Evolutionary conservation across 495 filamentous ascomycete genomes (phyloP), one percentile per base, ranked within the genome.

Genomic region (Neurospora terricola): DNA sequence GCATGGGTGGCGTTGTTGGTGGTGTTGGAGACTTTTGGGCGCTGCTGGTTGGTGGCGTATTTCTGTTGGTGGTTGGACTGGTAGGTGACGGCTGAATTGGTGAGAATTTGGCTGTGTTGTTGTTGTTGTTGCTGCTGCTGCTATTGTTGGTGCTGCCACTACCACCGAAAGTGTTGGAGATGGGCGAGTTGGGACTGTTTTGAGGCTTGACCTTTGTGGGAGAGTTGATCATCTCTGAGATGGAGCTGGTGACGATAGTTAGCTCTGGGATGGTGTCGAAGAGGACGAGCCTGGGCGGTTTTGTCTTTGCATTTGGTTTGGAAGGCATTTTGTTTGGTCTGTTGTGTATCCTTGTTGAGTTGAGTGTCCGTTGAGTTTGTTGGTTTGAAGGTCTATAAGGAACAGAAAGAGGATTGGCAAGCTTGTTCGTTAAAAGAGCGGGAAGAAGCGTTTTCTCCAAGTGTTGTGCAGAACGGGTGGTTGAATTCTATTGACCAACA

Each of bases 1-100:
- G 76, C 71, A 78, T 73, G 70, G 78, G 73, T 30, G 79, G 74
- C 40, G 45, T 11, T 66, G 30, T 59, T 6, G 75, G n/a, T 6
- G 38, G n/a, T 73, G 72, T 69, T 54, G 69, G 30, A 1, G 40
- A 18, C 21, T 18, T 9, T 8, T 38, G 40, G 23, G 36, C 18
- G 59, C 37, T 36, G 14, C 54, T 21, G 8, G 9, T 72, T 70
- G 71, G 3, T 14, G 40, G 27, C 8, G 71, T 69, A 18, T 9
- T 11, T 34, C 7, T 21, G 10, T 3, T 71, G 6, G 2, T 69
- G 16, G 30, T 69, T 11, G 34, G 9, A 43, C 27, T 40, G 8
- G 27, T 2, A 14, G 54, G 54, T 66, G 54, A 66, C 27, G 54
- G 54, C 6, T 2, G 14, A 66, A 27, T 66, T 34, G 54, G 27